Conservation (phyloP, 2,329 filamentous ascomycete species). For the Magnaporthiopsis rhizophila region DNA sequence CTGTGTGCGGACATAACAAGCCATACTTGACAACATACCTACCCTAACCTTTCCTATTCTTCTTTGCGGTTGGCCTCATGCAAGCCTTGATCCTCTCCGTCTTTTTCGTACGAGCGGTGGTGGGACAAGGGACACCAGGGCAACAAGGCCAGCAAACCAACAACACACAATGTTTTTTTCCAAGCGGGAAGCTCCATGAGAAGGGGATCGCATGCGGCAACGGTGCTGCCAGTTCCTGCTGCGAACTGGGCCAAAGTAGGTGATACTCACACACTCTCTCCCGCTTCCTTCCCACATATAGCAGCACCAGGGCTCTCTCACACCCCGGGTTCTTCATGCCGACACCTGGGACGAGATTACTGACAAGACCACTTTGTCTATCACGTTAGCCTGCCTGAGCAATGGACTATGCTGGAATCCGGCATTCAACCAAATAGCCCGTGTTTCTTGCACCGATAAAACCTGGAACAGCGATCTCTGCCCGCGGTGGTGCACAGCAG, state of each 20-base stretch:
- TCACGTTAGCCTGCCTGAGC: background rate
- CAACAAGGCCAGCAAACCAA: conserved; percentile 3
- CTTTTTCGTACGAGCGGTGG: background rate
- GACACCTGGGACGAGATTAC: background rate
- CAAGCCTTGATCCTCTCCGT: background rate
- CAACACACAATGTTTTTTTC: background rate
- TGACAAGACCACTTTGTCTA: background rate
- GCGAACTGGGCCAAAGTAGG: background rate
- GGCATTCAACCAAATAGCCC: background rate
- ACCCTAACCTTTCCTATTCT: background rate
- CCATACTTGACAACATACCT: too few species aligned
- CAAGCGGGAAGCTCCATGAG: background rate
- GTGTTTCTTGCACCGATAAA: conserved; percentile 1
- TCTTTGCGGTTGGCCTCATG: background rate
- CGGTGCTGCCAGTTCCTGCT: background rate
- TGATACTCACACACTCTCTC: background rate
- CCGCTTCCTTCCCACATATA: background rate
- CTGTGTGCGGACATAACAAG: too few species aligned
- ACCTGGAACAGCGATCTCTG: conserved; percentile 1
- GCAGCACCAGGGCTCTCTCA: too few species aligned
- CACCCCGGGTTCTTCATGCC: too few species aligned
- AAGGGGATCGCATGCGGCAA: background rate
- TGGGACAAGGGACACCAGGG: background rate
- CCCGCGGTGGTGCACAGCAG: background rate
- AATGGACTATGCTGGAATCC: background rate